Evolutionary conservation across 768 basidiomycete genomes (phyloP).

Genomic region (Steccherinum ochraceum): DNA sequence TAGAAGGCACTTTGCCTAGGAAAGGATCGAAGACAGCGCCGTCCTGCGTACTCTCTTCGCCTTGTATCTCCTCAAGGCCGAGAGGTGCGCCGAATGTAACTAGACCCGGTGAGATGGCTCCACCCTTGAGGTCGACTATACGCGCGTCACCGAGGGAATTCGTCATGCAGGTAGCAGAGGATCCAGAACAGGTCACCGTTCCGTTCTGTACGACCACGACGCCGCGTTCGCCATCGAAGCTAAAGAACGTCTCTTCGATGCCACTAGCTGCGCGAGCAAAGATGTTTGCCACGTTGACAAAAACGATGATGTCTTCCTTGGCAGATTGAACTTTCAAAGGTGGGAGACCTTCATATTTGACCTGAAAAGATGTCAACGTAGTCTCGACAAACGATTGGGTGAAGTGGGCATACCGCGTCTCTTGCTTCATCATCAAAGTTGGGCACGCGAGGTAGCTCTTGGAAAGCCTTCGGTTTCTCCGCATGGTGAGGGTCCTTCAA

Average conservation of each 20-base stretch:
- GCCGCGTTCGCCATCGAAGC: conserved; percentile 8
- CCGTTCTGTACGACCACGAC: conserved; percentile 49
- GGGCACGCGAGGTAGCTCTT: conserved; percentile 46
- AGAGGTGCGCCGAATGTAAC: conserved; percentile 56
- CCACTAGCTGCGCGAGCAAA: conserved; percentile 14
- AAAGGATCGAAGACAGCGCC: conserved; percentile 49
- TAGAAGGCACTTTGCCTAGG: conserved; percentile 30
- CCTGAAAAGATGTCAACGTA: too few relatives aligned
- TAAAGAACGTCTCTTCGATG: conserved; percentile 8
- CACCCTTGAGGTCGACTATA: conserved; percentile 56
- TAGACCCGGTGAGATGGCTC: conserved; percentile 54
- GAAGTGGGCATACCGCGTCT: conserved; percentile 26
- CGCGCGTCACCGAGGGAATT: conserved; percentile 2
- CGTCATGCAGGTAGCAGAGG: conserved; percentile 10
- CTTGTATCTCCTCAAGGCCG: conserved; percentile 59
- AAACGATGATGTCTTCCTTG: conserved; percentile 35
- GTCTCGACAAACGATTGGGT: too few relatives aligned
- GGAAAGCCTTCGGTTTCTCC: conserved; percentile 42
- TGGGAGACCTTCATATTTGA: conserved; percentile 64
- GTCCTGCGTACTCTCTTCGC: conserved; percentile 55
- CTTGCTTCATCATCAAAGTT: conserved; percentile 56
- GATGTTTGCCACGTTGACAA: conserved; percentile 45
- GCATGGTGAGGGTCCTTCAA: conserved; percentile 28
- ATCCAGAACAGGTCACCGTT: conserved; percentile 41
- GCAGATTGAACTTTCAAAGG: conserved; percentile 41